A percentile compares a stretch with the other conserved stretches of the same genome.
These are phyloP conservation scores for Phalaenopsis aphrodite DNA, from an alignment of 106 monocot species.

Conservation along the genomic window DNA sequence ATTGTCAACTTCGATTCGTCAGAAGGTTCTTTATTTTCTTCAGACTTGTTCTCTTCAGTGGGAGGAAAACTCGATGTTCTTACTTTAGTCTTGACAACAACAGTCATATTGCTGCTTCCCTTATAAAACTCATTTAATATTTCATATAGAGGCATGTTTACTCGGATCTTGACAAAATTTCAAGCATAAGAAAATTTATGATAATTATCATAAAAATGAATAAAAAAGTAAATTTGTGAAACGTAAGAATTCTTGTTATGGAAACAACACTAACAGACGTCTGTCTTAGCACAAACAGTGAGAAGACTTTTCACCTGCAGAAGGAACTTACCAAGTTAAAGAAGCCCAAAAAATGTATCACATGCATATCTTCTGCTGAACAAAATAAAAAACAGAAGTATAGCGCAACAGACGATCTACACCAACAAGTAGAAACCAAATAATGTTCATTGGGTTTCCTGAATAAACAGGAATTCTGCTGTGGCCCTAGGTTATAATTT, in stretches of 20 bases:
- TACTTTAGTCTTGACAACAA: conserved; percentile 71
- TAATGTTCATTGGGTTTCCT: too few species aligned
- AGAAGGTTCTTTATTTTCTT: conserved; percentile 25
- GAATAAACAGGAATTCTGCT: too few species aligned
- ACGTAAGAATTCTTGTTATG: conserved; percentile 73
- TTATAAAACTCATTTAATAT: conserved; percentile 99
- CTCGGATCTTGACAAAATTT: conserved; percentile 65
- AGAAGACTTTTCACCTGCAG: too few species aligned
- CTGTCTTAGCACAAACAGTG: too few species aligned
- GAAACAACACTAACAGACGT: too few species aligned
- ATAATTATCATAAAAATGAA: conserved; percentile 3
- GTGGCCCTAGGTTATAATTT: too few species aligned
- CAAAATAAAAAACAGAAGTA: too few species aligned
- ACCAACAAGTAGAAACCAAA: too few species aligned
- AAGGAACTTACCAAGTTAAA: too few species aligned
- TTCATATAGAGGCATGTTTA: conserved; percentile 97
- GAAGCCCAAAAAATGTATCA: too few species aligned
- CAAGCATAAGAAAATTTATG: conserved; percentile 11
- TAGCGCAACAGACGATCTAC: too few species aligned
- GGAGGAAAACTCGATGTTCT: conserved; percentile 21
- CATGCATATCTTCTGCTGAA: too few species aligned
- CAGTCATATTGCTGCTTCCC: conserved; percentile 99
- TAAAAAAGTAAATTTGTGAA: background rate
- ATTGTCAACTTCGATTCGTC: conserved; percentile 29
- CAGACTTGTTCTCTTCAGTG: conserved; percentile 19